phyloP scores from a whole-genome alignment of 2,329 filamentous ascomycete genomes.

The Trichoderma atrobrunneum region DNA sequence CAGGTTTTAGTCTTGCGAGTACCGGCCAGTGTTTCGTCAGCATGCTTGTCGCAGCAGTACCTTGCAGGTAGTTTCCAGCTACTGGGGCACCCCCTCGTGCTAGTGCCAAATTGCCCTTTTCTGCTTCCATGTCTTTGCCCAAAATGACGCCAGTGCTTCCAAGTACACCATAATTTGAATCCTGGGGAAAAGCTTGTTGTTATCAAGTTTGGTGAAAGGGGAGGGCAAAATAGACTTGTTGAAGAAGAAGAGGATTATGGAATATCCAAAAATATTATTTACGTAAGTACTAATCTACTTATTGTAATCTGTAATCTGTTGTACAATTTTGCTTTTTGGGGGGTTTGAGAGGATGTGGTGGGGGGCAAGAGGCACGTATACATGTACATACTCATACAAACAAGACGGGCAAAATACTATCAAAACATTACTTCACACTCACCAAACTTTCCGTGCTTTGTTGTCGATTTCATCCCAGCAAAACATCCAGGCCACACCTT shows the following conservation, averaged over 20 bases:
- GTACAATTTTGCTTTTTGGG: too few species aligned
- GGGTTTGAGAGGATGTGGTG: neutral
- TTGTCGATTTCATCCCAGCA: neutral
- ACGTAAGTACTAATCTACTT: too few species aligned
- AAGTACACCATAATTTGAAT: neutral
- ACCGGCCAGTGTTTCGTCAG: constrained; percentile 11
- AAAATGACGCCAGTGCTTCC: neutral
- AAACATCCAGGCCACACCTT: neutral
- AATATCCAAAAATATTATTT: too few species aligned
- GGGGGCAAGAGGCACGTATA: neutral
- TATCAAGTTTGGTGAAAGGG: neutral
- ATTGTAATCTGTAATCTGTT: too few species aligned
- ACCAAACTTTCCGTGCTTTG: too few species aligned
- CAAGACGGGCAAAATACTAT: neutral
- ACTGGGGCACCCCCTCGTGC: neutral
- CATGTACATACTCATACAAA: too few species aligned
- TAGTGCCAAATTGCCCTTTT: neutral
- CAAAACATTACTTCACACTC: too few species aligned
- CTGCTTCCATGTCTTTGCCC: neutral
- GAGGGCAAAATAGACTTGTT: neutral
- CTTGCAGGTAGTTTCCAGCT: constrained; percentile 8
- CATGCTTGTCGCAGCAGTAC: neutral
- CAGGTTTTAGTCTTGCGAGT: neutral
- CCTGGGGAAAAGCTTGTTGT: neutral
- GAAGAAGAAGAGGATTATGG: neutral